Conservation (phyloP, 2,329 filamentous ascomycete genomes). For the Colletotrichum eremochloae region DNA sequence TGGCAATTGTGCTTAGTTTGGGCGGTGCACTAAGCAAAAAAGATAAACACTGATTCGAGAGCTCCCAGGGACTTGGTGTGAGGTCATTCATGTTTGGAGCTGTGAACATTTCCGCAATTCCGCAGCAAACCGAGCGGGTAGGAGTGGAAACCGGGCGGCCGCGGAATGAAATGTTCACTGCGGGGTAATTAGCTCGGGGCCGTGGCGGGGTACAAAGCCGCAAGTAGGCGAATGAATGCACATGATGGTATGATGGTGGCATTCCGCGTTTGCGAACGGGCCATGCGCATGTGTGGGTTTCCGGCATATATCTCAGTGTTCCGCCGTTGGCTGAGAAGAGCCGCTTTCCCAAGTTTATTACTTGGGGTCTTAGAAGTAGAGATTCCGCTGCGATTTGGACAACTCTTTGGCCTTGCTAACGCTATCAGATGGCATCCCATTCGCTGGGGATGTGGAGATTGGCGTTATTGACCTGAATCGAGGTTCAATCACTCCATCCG, state of each 20-base stretch:
- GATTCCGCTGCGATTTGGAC: slow-evolving; percentile 35
- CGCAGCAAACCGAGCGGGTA: slow-evolving; percentile 43
- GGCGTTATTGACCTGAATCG: slow-evolving; percentile 28
- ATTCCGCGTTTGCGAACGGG: background rate
- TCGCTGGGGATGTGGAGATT: background rate
- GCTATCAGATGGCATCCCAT: background rate
- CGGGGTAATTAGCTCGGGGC: slow-evolving; percentile 33
- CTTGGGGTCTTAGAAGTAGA: slow-evolving; percentile 28
- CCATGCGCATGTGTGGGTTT: too few species aligned
- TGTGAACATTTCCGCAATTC: slow-evolving; percentile 39
- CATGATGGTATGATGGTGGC: background rate
- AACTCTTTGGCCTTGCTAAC: slow-evolving; percentile 33
- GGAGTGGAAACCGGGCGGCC: slow-evolving; percentile 28
- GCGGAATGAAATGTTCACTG: slow-evolving; percentile 32
- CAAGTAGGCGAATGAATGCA: slow-evolving; percentile 13
- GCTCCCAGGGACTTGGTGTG: slow-evolving; percentile 14
- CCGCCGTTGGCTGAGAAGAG: too few species aligned
- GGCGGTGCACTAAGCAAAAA: background rate
- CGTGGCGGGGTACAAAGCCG: slow-evolving; percentile 39
- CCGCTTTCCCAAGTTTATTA: too few species aligned
- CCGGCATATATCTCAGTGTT: too few species aligned
- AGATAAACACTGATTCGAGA: background rate
- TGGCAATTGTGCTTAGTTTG: background rate
- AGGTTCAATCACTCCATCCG: slow-evolving; percentile 18
- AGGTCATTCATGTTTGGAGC: slow-evolving; percentile 31